Conservation (phyloP, 495 filamentous ascomycete species). For the Neurospora sp. region DNA sequence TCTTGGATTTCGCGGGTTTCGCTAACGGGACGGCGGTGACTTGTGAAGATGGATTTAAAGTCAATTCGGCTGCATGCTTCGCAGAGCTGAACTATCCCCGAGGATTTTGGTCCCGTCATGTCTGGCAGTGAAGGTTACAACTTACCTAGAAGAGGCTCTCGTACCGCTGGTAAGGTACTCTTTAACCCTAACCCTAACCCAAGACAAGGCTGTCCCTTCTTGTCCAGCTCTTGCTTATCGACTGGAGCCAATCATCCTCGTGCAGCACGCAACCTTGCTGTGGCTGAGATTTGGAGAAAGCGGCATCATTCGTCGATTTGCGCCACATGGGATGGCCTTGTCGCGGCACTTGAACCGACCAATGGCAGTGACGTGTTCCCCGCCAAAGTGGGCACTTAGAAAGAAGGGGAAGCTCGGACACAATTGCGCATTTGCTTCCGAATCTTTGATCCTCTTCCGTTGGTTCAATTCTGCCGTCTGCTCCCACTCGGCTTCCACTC, state of each 20-base stretch:
- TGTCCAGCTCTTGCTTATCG: background rate
- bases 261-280: background rate
- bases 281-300: background rate
- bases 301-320: background rate
- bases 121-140: background rate
- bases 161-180: too few species aligned
- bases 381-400: background rate
- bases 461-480: background rate
- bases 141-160: background rate
- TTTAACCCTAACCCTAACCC: too few species aligned
- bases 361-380: background rate
- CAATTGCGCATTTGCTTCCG: background rate
- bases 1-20: background rate
- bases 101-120: background rate
- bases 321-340: background rate
- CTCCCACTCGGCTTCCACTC: background rate
- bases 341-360: background rate
- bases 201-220: too few species aligned
- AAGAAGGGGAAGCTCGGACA: background rate
- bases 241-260: background rate
- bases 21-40: background rate
- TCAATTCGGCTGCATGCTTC: background rate
- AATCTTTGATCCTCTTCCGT: background rate
- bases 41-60: background rate
- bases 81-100: background rate